Percentiles rank a stretch among this genome's conserved stretches.
phyloP scores from a whole-genome alignment of 2,329 filamentous ascomycete genomes.

The Beauveria caledonica region DNA sequence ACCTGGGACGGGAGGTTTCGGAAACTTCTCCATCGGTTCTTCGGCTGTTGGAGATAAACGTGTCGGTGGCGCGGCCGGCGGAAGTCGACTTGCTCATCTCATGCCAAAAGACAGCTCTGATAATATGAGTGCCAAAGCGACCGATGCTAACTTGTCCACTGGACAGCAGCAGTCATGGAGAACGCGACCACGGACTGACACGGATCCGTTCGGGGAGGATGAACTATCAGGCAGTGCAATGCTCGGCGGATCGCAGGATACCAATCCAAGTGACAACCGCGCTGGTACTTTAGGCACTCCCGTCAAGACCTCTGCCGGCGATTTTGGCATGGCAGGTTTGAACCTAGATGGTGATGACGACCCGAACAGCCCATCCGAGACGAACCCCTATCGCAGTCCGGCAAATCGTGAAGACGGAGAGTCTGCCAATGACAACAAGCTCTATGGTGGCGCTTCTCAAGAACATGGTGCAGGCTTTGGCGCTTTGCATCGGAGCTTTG shows the following conservation, averaged over 20 bases:
- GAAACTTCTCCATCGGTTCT: slow-evolving; percentile 68
- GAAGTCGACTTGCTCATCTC: slow-evolving; percentile 79
- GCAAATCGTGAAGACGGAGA: slow-evolving; percentile 57
- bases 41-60: slow-evolving; percentile 63
- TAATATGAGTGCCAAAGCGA: slow-evolving; percentile 28
- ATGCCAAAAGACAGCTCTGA: slow-evolving; percentile 72
- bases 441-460: slow-evolving; percentile 32
- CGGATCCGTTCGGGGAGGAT: slow-evolving; percentile 68
- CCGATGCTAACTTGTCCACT: slow-evolving; percentile 40
- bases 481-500: slow-evolving; percentile 43
- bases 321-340: slow-evolving; percentile 56
- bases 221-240: slow-evolving; percentile 60
- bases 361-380: slow-evolving; percentile 83
- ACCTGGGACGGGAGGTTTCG: slow-evolving; percentile 72
- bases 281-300: slow-evolving; percentile 44
- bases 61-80: slow-evolving; percentile 59
- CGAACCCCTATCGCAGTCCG: slow-evolving; percentile 92
- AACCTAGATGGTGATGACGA: slow-evolving; percentile 54
- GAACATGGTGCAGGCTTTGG: slow-evolving; percentile 45
- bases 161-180: slow-evolving; percentile 47
- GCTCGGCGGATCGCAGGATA: slow-evolving; percentile 67
- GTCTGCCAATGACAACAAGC: slow-evolving; percentile 37
- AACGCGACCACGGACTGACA: slow-evolving; percentile 58
- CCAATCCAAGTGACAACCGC: slow-evolving; percentile 36
- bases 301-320: slow-evolving; percentile 44